phyloP scores from a whole-genome alignment of 73 alveolate genomes.

The Paramecium biaurelia region DNA sequence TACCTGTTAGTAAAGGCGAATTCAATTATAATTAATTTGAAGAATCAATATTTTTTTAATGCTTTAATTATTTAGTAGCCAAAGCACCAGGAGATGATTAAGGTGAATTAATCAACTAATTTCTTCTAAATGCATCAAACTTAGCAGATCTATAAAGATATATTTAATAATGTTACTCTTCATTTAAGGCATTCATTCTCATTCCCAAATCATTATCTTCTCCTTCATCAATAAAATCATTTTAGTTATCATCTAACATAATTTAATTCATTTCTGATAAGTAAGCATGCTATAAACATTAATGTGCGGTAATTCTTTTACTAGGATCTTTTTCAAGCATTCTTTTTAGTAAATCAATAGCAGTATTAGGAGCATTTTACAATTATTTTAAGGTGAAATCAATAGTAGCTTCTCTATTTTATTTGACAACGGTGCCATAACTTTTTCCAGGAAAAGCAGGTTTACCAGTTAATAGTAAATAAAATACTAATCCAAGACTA shows the following conservation, averaged over 20 bases:
- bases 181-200: constrained; percentile 30
- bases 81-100: not conserved
- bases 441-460: constrained; percentile 57
- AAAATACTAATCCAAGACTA: constrained; percentile 28
- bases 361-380: not conserved
- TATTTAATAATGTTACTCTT: not conserved
- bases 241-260: not conserved
- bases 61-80: not conserved
- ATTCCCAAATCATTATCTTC: not conserved
- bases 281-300: constrained; percentile 19
- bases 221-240: constrained; percentile 19
- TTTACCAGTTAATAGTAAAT: constrained; percentile 15
- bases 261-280: not conserved
- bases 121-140: constrained; percentile 20
- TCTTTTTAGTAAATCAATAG: constrained; percentile 5
- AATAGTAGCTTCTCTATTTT: constrained; percentile 37
- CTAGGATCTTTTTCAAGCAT: constrained; percentile 41
- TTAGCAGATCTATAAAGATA: not conserved
- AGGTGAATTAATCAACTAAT: constrained; percentile 21
- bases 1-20: constrained; percentile 26
- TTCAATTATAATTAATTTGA: not conserved
- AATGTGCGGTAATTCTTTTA: not conserved
- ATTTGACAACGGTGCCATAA: constrained; percentile 37
- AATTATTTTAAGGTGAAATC: constrained; percentile 17
- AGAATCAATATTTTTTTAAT: constrained; percentile 32